Evolutionary conservation across 805 yeast species (phyloP).

Genomic region (Cyberlindnera sargentensis): DNA sequence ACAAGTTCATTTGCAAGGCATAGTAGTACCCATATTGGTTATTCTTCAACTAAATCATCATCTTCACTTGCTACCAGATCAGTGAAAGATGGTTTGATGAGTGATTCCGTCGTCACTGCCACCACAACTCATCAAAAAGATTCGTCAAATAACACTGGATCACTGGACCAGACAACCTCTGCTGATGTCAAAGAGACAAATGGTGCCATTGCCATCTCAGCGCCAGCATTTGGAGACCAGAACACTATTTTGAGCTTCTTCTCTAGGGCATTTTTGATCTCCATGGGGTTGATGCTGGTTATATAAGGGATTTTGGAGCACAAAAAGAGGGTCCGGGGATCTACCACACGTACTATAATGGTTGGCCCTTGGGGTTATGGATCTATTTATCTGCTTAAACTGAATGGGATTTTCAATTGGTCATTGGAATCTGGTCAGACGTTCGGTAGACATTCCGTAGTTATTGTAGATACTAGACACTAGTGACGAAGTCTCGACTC

Average conservation of each 20-base stretch:
- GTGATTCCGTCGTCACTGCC: neutral
- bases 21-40: constrained; percentile 4
- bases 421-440: no score
- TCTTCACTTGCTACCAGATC: neutral
- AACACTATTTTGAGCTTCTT: neutral
- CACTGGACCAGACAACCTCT: neutral
- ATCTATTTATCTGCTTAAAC: no score
- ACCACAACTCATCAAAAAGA: neutral
- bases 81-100: neutral
- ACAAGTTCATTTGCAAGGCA: constrained; percentile 9
- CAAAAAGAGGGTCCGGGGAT: no score
- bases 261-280: neutral
- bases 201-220: no score
- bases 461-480: no score
- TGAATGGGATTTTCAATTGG: no score
- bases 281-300: neutral
- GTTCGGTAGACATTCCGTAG: no score
- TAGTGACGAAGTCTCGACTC: no score
- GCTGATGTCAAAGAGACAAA: no score
- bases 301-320: neutral
- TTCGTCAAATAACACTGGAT: neutral
- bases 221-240: no score
- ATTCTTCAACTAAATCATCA: neutral
- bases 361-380: no score
- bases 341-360: no score